A percentile compares a stretch with the other conserved stretches of the same genome.
Evolutionary conservation across 2,329 filamentous ascomycete genomes (phyloP).

Genomic region (Neopestalotiopsis sp.): DNA sequence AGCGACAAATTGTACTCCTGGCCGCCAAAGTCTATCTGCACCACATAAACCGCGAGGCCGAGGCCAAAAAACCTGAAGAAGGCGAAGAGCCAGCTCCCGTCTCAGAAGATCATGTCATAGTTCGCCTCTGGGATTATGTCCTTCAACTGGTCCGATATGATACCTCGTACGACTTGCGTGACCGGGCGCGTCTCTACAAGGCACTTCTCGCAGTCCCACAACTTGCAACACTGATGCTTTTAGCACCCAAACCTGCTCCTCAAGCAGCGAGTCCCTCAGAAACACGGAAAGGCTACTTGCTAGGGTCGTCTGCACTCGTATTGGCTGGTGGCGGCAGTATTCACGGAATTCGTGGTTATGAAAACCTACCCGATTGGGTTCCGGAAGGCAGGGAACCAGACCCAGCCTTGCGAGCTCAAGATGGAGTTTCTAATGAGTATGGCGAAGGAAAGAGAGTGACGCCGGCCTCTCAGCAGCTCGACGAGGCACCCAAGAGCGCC

Average conservation of each 20-base stretch:
- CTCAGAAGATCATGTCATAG: slow-evolving; percentile 69
- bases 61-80: slow-evolving; percentile 33
- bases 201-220: slow-evolving; percentile 83
- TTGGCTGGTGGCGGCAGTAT: slow-evolving; percentile 77
- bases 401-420: slow-evolving; percentile 62
- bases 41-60: slow-evolving; percentile 71
- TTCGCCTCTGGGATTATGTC: slow-evolving; percentile 82
- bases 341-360: slow-evolving; percentile 80
- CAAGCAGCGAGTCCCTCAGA: slow-evolving; percentile 90
- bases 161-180: slow-evolving; percentile 91
- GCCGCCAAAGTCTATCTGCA: slow-evolving; percentile 98
- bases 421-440: slow-evolving; percentile 40
- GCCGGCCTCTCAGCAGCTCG: slow-evolving; percentile 68
- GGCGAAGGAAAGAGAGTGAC: slow-evolving; percentile 49
- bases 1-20: slow-evolving; percentile 88
- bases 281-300: slow-evolving; percentile 74
- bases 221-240: slow-evolving; percentile 85
- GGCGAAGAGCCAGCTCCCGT: not conserved
- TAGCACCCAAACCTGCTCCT: slow-evolving; percentile 93
- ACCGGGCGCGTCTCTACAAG: slow-evolving; percentile 87
- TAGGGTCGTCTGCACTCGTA: slow-evolving; percentile 87
- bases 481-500: slow-evolving; percentile 53
- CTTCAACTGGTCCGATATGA: slow-evolving; percentile 89
- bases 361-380: slow-evolving; percentile 85
- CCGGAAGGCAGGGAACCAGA: slow-evolving; percentile 80